These are phyloP conservation scores for Alternaria brassicicola DNA, from an alignment of 2,329 filamentous ascomycete species.

Conservation along the genomic window DNA sequence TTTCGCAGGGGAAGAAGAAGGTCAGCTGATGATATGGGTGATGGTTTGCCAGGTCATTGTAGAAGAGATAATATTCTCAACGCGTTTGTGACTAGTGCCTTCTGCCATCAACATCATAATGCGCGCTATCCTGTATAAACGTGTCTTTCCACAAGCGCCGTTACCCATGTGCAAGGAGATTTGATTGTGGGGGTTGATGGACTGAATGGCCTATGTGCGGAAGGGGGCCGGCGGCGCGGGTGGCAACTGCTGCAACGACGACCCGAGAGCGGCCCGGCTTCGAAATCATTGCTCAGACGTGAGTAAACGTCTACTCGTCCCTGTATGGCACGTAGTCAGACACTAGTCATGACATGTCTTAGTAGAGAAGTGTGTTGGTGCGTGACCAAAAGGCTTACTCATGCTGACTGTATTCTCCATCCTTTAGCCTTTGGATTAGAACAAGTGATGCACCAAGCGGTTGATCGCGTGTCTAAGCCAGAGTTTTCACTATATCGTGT, in stretches of 20 bases:
- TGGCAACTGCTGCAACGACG: not conserved
- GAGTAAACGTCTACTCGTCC: not conserved
- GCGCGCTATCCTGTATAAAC: no score
- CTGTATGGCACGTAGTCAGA: not conserved
- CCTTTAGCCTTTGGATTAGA: not conserved
- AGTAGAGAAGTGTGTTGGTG: not conserved
- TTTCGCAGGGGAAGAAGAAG: not conserved
- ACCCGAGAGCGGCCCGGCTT: not conserved
- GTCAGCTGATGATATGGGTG: not conserved
- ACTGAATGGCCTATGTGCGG: no score
- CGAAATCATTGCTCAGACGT: not conserved
- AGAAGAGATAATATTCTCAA: no score
- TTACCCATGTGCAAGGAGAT: no score
- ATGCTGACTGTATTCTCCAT: not conserved
- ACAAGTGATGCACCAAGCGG: not conserved
- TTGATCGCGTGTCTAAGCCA: not conserved
- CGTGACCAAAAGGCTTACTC: not conserved
- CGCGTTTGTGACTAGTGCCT: no score
- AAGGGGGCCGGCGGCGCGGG: no score
- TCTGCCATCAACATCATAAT: no score
- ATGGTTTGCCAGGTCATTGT: no score
- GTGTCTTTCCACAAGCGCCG: not conserved
- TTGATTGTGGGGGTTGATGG: no score
- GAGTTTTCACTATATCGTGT: not conserved
- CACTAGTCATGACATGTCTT: not conserved